Base-by-base conservation (phyloP, 2,329 filamentous ascomycete genomes). In the Fusarium sp. region DNA sequence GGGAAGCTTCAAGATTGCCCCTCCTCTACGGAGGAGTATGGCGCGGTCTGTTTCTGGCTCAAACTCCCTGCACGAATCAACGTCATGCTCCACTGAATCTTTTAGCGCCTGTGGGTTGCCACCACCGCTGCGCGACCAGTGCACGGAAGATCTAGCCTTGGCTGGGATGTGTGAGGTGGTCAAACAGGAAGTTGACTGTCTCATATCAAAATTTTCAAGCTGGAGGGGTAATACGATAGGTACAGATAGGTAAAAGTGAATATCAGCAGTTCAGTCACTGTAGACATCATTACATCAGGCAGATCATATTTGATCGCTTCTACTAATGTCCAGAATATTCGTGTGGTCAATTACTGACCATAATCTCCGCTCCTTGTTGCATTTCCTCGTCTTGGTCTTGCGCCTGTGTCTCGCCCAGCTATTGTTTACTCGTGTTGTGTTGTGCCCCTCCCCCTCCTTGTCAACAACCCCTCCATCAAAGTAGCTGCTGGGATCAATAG, bases 81-180 rank as follows among this genome's bases (percentile, higher is more conserved):
- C 79, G 79, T 80, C 79, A 81, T 80, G 72, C 78, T 76, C 79
- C 78, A 78, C 79, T 72, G 61, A 57, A 56, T 34, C 24, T 47
- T 44, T 64, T 77, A 66, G 68, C 48, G 70, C 44, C 36, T 62
- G 41, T 57, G 52, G 47, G 58, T 79, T 75, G 78, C 78, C 78
- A 79, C 78, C 76, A 59, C 70, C 75, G 68, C 74, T 70, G 34
- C 51, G 54, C 65, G 64, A 63, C 70, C 70, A 69, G 71, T 68
- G 68, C 77, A 77, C 62, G 59, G 66, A 77, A 68, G 76, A 77
- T 76, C 76, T 68, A 52, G 68, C 50, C 66, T 64, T 69, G 57
- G 57, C 66, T 48, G 32, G 65, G 65, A 47, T 70, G 45, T 52
- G 38, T 68, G 59, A 65, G 69, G 58, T 67, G 67, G 52, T 74